Evolutionary conservation across 176 grass and related monocot species (phyloP), one percentile per base, ranked within the genome.

Genomic region (Neostapfia colusana): DNA sequence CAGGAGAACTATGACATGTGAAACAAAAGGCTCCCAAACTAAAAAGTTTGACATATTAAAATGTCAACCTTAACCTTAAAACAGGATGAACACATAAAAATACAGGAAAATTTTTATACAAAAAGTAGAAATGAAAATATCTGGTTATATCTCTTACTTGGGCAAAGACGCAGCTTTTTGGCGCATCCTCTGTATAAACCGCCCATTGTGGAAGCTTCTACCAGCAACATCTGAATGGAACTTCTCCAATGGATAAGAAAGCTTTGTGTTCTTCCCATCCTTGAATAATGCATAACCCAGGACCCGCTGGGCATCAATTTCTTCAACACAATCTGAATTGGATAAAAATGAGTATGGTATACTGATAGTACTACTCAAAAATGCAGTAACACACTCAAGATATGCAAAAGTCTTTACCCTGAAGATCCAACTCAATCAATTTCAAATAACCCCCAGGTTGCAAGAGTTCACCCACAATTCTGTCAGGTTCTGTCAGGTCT

Each of bases 171-270:
- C 87, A 55, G 86, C 76, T 72, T 95, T 99, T 65, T 92, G 82
- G 49, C 91, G 86, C 95, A 99, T 95, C 80, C 92, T 91, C 69
- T 95, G 95, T 78, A 99, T 92, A 73, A 99, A 99, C 26, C 95
- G 74, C 20, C 95, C 95, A 80, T 99, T 99, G 67, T 95, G 92
- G 79, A 99, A 99, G 82, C 95, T 99, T 67, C 92, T 92, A 26
- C 95, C 95, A 69, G 95, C 87, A 72, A 99, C 85, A 68, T 95
- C 92, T 74, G 92, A 90, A 71, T 92, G 87, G 61, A 90, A 90
- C 67, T 90, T 99, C n/a, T 99, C 89, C 63, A 99, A 84, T 44
- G 95, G 95, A 69, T 99, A 99, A 38, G 92, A 28, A 75, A 99
- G 78, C 73, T 85, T 99, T 35, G 95, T 92, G 28, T 78, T 78